Conservation (phyloP, 2,329 filamentous ascomycete species). For the Exophiala sp. region DNA sequence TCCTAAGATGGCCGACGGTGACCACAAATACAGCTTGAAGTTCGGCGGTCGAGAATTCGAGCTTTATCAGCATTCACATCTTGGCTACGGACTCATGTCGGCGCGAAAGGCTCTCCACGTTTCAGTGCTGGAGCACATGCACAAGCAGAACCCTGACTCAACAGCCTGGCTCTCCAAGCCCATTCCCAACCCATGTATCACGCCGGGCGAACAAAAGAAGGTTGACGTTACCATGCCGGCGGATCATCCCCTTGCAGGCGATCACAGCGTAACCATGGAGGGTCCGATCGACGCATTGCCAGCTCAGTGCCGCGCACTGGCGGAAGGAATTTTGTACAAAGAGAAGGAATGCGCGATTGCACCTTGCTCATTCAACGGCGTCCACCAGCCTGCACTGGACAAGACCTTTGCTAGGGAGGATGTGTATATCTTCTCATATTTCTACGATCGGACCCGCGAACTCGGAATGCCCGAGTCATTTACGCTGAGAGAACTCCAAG, state of each 20-base stretch:
- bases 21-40: conserved; percentile 90
- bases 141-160: conserved; percentile 59
- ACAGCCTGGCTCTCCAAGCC: conserved; percentile 66
- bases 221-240: conserved; percentile 69
- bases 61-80: conserved; percentile 96
- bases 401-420: conserved; percentile 92
- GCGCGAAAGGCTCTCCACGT: conserved; percentile 84
- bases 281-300: conserved; percentile 72
- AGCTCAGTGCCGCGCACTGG: conserved; percentile 83
- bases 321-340: conserved; percentile 88
- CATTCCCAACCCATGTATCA: conserved; percentile 81
- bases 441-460: conserved; percentile 89
- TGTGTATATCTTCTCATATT: conserved; percentile 96
- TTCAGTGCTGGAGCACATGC: conserved; percentile 67
- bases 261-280: conserved; percentile 76
- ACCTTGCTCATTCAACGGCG: conserved; percentile 97
- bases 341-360: conserved; percentile 74
- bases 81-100: conserved; percentile 94
- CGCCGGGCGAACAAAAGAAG: conserved; percentile 70
- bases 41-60: conserved; percentile 90
- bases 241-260: conserved; percentile 62
- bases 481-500: conserved; percentile 83
- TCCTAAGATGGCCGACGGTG: conserved; percentile 76
- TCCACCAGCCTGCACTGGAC: conserved; percentile 85
- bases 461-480: conserved; percentile 99